Base-by-base conservation (phyloP, 495 filamentous ascomycete species). In the Cudoniella acicularis region DNA sequence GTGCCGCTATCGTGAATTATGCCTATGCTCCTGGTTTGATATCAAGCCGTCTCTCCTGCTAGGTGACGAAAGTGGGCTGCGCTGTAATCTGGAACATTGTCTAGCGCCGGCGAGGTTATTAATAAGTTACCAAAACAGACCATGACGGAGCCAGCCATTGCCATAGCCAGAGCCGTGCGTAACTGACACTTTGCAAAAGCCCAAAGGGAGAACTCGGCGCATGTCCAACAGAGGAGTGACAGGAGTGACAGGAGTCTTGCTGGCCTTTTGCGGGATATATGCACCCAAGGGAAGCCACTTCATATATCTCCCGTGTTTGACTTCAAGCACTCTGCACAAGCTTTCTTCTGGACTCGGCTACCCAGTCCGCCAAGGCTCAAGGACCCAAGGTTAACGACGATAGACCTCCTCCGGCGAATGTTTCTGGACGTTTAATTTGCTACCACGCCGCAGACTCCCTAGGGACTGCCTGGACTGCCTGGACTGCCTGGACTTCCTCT, bases 21-120 rank as follows among this genome's bases (percentile, higher is more conserved):
- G 43, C 43, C 43, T 20, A 20, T 46, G 43, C n/a, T 3, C 10
- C 21, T 9, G 8, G 23, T 49, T 20, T 20, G 23, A 11, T 24
- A 24, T 49, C 10, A 49, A 49, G 47, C 9, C 20, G 20, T 10
- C 10, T 49, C n/a, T 13, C 13, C 10, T 11, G 22, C n/a, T 23
- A 41, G 21, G 23, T 24, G 25, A 24, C 21, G 25, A 54, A 22
- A 56, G 22, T 56, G 54, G 54, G 54, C 54, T 56, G 50, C 30
- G 30, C 30, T 36, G 30, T 36, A 36, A 36, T 36, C 30, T 36
- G 30, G 4, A 36, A 36, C 6, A 13, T 13, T 13, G 30, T 36
- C 30, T 36, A 36, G 30, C 30, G 30, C 13, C 30, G 4, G 6
- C 13, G 30, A 36, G 30, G 30, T 13, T 36, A 36, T 36, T 36